Conservation (phyloP, 495 filamentous ascomycete genomes). For the Penicillium canariense region DNA sequence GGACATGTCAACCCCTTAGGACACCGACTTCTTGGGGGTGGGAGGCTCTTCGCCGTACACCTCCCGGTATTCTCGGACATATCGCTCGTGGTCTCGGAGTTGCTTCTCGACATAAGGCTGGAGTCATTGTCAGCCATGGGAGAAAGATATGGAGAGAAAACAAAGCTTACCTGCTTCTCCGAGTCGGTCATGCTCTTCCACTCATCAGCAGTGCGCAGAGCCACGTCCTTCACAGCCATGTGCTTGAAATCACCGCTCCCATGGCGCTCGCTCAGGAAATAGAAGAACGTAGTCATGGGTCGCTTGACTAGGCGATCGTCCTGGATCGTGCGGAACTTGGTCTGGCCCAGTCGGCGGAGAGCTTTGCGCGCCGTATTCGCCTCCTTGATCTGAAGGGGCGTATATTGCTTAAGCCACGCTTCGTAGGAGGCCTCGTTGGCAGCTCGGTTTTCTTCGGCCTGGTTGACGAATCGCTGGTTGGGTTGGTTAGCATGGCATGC, state of each 20-base stretch:
- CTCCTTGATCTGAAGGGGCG: constrained; percentile 52
- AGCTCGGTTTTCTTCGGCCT: constrained; percentile 48
- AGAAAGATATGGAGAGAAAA: too few relatives aligned
- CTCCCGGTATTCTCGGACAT: constrained; percentile 31
- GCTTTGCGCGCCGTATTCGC: constrained; percentile 62
- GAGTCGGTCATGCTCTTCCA: constrained; percentile 53
- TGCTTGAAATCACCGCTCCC: constrained; percentile 47
- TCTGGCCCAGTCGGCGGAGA: constrained; percentile 37
- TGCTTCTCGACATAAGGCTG: constrained; percentile 28
- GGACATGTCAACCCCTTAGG: not conserved
- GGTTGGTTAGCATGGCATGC: constrained; percentile 13
- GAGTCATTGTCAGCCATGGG: constrained; percentile 1
- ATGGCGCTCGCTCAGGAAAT: constrained; percentile 49
- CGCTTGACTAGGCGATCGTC: constrained; percentile 61
- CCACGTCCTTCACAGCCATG: constrained; percentile 25
- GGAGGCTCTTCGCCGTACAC: constrained; percentile 30
- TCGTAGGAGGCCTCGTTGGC: constrained; percentile 45
- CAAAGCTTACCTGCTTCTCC: constrained; percentile 55
- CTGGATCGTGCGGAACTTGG: constrained; percentile 27
- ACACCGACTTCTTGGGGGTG: not conserved
- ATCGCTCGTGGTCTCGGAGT: constrained; percentile 29
- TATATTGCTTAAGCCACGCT: constrained; percentile 59
- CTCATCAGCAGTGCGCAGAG: constrained; percentile 39
- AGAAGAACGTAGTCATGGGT: constrained; percentile 33
- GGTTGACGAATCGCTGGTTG: constrained; percentile 46